Base-by-base conservation (phyloP, 1,139 yeast species). In the Debaryomycetaceae sp. region DNA sequence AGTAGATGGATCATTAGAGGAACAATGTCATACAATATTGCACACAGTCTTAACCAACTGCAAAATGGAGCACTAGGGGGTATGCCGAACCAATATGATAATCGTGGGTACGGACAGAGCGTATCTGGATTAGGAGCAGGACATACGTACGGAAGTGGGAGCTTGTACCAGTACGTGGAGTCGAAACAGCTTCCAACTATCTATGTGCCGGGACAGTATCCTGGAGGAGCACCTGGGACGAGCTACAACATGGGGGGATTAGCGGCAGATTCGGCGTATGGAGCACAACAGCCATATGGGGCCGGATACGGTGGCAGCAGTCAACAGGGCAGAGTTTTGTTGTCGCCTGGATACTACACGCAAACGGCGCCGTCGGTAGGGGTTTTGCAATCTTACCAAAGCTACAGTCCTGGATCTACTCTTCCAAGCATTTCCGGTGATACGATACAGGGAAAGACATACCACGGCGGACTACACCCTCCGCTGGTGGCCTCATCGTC, bases 151-250 rank as follows among this genome's bases (percentile, higher is more conserved):
- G 26, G 26, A 2, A 11, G 11, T 8, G 24, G 37, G 11, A 30
- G 29, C 19, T 13, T 35, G 5, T 35, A 35, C 17, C 37, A 29
- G 19, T 29, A 26, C 11, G 22, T 35, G 17, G 37, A 35, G 5
- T 29, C 37, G 16, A 35, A 35, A 14, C 37, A 29, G 14, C 33
- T 35, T 11, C 37, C 37, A 2, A 16, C 37, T 6, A 35, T 35
- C 26, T 22, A 22, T 11, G 26, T 22, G 26, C 26, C 11, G 26
- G 26, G 26, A 11, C 26, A 22, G 11, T 22, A 22, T 22, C 26
- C 7, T 8, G 11, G 11, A 22, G 11, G 11, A 8, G 26, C 11
- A 11, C 7, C 11, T 22, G 26, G 11, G 7, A 11, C 11, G 7
- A 11, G 26, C 4, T 11, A 22, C 26, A 22, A 22, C 11, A 22